These are phyloP conservation scores for Penicillium longicatenatum DNA, from an alignment of 495 filamentous ascomycete genomes.

Conservation along the genomic window DNA sequence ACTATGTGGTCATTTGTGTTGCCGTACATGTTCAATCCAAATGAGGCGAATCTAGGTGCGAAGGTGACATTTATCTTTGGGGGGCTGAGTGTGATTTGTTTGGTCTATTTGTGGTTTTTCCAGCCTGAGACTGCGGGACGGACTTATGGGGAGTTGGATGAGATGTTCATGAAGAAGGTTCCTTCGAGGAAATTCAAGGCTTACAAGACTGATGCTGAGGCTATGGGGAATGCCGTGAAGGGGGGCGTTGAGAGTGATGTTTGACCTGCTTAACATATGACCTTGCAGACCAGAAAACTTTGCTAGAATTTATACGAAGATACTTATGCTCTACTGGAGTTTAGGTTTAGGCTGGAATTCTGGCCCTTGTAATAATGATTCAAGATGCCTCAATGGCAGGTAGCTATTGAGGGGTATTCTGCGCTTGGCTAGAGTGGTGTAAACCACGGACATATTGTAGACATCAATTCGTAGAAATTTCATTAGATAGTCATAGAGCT, in stretches of 20 bases:
- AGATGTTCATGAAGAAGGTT: slow-evolving; percentile 22
- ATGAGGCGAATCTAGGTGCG: slow-evolving; percentile 16
- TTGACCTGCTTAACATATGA: not conserved
- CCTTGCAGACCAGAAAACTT: too few relatives aligned
- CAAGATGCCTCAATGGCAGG: not conserved
- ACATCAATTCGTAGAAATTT: slow-evolving; percentile 22
- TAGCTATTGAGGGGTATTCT: not conserved
- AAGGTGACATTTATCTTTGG: slow-evolving; percentile 28
- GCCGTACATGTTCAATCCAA: slow-evolving; percentile 16
- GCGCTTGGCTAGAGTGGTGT: not conserved
- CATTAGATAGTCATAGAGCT: slow-evolving; percentile 8
- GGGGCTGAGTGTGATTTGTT: slow-evolving; percentile 16
- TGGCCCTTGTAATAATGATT: too few relatives aligned
- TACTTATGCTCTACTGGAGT: too few relatives aligned
- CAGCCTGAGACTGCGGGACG: slow-evolving; percentile 19
- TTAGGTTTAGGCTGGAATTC: too few relatives aligned
- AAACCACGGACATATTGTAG: not conserved
- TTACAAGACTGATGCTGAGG: slow-evolving; percentile 19
- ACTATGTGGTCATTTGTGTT: slow-evolving; percentile 32
- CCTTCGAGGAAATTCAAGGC: slow-evolving; percentile 19
- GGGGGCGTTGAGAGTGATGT: not conserved
- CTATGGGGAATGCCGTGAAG: slow-evolving; percentile 16
- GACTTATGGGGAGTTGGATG: slow-evolving; percentile 23
- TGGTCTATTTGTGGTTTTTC: slow-evolving; percentile 23
- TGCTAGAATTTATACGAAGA: too few relatives aligned